Percentiles rank a stretch among this genome's conserved stretches.
These are phyloP conservation scores for Calonectria multiphialidica DNA, from an alignment of 2,329 filamentous ascomycete genomes.

Conservation along the genomic window DNA sequence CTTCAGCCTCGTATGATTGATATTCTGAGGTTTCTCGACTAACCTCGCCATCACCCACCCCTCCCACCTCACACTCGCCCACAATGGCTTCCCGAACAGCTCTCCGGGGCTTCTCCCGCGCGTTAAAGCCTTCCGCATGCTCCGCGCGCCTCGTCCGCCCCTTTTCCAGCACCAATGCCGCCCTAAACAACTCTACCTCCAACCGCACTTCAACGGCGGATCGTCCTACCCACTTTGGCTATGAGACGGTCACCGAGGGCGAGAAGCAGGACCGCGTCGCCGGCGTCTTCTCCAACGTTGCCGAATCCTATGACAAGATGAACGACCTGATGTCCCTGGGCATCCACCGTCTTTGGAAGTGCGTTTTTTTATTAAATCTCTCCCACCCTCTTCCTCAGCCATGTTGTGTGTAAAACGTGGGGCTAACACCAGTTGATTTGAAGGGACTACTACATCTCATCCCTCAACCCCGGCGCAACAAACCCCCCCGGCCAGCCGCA, in stretches of 20 bases:
- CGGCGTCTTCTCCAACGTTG: conserved; percentile 94
- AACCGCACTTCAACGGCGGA: conserved; percentile 50
- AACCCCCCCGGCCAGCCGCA: conserved; percentile 60
- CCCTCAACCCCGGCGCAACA: conserved; percentile 83
- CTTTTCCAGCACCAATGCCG: conserved; percentile 45
- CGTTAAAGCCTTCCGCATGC: conserved; percentile 32
- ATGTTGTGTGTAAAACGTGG: neutral
- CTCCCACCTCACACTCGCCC: conserved; percentile 23
- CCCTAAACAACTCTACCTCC: conserved; percentile 36
- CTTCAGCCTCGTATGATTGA: conserved; percentile 45
- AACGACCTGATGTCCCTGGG: conserved; percentile 99
- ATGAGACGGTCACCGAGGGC: conserved; percentile 83
- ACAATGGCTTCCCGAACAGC: conserved; percentile 47
- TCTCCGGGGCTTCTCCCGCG: conserved; percentile 43
- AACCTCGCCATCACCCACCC: conserved; percentile 32
- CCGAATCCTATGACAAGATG: conserved; percentile 96
- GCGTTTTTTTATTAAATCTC: conserved; percentile 40
- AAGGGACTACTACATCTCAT: conserved; percentile 91
- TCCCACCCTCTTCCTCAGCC: neutral
- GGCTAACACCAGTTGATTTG: conserved; percentile 6
- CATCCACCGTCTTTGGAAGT: conserved; percentile 96
- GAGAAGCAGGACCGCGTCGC: conserved; percentile 82
- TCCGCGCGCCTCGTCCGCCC: conserved; percentile 36
- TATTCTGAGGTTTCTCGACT: conserved; percentile 25
- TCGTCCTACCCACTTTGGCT: conserved; percentile 89